Evolutionary conservation across 345 rosid genomes (phyloP).

Genomic region (Ceriops tagal): DNA sequence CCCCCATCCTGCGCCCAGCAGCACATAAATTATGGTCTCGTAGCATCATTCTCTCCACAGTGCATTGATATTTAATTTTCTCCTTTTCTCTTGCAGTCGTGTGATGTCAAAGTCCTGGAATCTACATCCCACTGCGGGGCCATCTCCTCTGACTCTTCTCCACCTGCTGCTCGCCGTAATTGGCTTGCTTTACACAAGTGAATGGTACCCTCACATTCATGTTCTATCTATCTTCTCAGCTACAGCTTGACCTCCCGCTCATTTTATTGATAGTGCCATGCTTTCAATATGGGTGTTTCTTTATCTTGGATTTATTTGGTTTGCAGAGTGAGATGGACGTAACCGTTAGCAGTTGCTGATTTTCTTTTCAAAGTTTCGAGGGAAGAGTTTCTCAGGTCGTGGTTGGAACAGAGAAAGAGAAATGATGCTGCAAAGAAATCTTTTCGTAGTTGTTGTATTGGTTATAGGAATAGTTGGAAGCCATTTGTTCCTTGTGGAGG

Average conservation of each 20-base stretch:
- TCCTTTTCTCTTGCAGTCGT: neutral
- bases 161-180: no score
- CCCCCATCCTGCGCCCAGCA: no score
- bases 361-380: slow-evolving; percentile 1
- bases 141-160: slow-evolving; percentile 9
- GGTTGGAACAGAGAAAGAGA: slow-evolving; percentile 15
- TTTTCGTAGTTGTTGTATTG: slow-evolving; percentile 19
- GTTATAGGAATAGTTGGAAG: slow-evolving; percentile 20
- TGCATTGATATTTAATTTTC: neutral
- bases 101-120: slow-evolving; percentile 2
- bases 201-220: neutral
- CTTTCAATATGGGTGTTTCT: no score
- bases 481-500: slow-evolving; percentile 21
- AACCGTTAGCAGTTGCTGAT: slow-evolving; percentile 11
- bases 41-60: no score
- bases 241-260: neutral
- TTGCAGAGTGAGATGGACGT: slow-evolving; percentile 4
- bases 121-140: slow-evolving; percentile 12
- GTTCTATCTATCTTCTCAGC: neutral
- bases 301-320: no score
- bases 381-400: slow-evolving; percentile 10
- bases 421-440: slow-evolving; percentile 29
- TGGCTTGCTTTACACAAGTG: neutral
- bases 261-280: neutral
- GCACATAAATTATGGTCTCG: no score